phyloP scores from a whole-genome alignment of 768 basidiomycete species.

The Ramaria sp. region DNA sequence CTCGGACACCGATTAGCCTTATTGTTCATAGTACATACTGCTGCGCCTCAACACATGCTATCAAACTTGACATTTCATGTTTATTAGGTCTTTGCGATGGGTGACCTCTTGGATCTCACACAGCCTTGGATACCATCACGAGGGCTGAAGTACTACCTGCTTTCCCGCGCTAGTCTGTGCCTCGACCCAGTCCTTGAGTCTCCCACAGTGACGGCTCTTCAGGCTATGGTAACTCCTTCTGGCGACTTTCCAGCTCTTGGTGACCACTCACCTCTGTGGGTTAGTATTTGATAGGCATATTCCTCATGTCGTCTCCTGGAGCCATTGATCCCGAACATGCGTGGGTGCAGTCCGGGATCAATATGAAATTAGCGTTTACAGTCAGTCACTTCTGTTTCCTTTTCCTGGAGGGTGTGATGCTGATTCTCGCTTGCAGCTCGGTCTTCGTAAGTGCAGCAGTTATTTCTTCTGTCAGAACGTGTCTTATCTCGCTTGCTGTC shows the following conservation, averaged over 20 bases:
- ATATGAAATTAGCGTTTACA: slow-evolving; percentile 6
- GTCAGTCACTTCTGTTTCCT: not conserved
- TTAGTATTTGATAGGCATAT: slow-evolving; percentile 3
- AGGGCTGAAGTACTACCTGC: not conserved
- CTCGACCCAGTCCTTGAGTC: too few relatives aligned
- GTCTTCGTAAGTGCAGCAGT: not conserved
- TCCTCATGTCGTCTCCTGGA: not conserved
- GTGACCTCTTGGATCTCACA: slow-evolving; percentile 1
- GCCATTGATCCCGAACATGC: not conserved
- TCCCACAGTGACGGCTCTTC: too few relatives aligned
- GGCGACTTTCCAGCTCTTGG: not conserved
- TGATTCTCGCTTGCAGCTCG: not conserved
- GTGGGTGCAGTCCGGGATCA: slow-evolving; percentile 7
- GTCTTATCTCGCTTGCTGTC: not conserved
- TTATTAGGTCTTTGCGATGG: slow-evolving; percentile 7
- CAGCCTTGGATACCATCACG: not conserved
- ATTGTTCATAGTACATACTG: not conserved
- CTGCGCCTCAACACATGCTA: too few relatives aligned
- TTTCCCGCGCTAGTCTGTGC: not conserved
- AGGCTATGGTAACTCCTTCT: not conserved
- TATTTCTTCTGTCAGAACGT: not conserved
- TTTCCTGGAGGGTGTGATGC: not conserved
- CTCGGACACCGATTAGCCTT: slow-evolving; percentile 1
- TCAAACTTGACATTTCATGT: not conserved
- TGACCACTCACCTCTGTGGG: not conserved